phyloP scores from a whole-genome alignment of 371 early-diverging fungal genomes.

The Circinella minor region DNA sequence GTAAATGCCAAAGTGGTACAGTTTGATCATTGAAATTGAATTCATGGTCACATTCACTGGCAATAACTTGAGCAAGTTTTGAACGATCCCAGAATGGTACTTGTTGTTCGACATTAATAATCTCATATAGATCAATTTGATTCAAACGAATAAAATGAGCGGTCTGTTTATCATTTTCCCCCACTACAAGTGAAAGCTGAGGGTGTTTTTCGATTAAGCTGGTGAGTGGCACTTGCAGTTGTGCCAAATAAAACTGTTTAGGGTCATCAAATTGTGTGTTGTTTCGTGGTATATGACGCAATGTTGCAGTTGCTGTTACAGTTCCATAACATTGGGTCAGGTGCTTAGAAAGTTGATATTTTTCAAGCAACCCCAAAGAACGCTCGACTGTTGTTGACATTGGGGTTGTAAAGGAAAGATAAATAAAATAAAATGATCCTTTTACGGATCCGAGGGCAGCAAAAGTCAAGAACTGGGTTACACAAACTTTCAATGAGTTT shows the following conservation, averaged over 20 bases:
- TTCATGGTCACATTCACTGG: slow-evolving; percentile 21
- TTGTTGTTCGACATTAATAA: slow-evolving; percentile 14
- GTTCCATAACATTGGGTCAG: slow-evolving; percentile 38
- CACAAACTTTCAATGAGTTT: no score
- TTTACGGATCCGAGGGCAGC: neutral
- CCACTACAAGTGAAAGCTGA: slow-evolving; percentile 23
- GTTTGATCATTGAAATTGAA: slow-evolving; percentile 27
- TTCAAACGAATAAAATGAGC: slow-evolving; percentile 32
- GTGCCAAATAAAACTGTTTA: slow-evolving; percentile 22
- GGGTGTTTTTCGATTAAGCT: slow-evolving; percentile 33
- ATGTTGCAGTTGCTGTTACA: slow-evolving; percentile 28
- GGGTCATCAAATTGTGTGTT: neutral
- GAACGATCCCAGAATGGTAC: slow-evolving; percentile 17
- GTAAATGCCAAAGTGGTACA: slow-evolving; percentile 44
- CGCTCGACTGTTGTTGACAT: slow-evolving; percentile 1
- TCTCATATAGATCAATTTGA: slow-evolving; percentile 23
- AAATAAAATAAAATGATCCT: neutral
- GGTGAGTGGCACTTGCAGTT: slow-evolving; percentile 26
- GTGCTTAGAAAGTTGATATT: slow-evolving; percentile 43
- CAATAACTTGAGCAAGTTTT: slow-evolving; percentile 16
- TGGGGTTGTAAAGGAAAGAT: neutral
- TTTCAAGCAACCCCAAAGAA: slow-evolving; percentile 41
- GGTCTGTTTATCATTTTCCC: slow-evolving; percentile 18
- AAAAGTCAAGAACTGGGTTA: neutral
- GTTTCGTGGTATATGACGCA: slow-evolving; percentile 21